phyloP scores from a whole-genome alignment of 768 basidiomycete genomes.

The Calocera viscosa region DNA sequence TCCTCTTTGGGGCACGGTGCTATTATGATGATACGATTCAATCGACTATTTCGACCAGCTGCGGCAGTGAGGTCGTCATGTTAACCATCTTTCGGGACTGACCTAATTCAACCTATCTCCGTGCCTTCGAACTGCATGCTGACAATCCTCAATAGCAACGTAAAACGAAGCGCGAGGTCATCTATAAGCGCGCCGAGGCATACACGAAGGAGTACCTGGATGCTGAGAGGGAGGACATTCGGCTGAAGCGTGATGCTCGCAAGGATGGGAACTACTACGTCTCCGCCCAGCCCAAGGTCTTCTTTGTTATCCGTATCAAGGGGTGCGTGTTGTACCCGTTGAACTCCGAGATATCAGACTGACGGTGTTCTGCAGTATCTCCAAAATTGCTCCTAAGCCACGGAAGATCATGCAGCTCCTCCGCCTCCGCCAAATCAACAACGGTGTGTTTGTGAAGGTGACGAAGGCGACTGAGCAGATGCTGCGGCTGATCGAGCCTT shows the following conservation, averaged over 20 bases:
- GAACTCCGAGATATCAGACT: background rate
- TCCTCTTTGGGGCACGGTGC: constrained; percentile 11
- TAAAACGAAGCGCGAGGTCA: constrained; percentile 86
- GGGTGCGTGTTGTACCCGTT: constrained; percentile 54
- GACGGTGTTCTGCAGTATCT: constrained; percentile 57
- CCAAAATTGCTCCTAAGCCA: constrained; percentile 98
- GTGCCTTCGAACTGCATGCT: constrained; percentile 1
- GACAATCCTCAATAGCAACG: constrained; percentile 42
- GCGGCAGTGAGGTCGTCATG: constrained; percentile 62
- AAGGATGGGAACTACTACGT: constrained; percentile 94
- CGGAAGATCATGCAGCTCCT: constrained; percentile 98
- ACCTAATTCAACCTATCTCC: constrained; percentile 23
- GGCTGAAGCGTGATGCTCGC: constrained; percentile 85
- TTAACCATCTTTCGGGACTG: constrained; percentile 97
- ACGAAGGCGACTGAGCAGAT: constrained; percentile 95
- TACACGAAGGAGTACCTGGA: constrained; percentile 94
- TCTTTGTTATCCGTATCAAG: constrained; percentile 94
- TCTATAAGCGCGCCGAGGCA: constrained; percentile 98
- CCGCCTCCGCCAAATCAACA: constrained; percentile 98
- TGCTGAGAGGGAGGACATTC: constrained; percentile 92
- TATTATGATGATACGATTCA: constrained; percentile 73
- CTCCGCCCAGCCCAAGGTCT: constrained; percentile 89
- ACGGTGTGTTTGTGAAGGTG: constrained; percentile 95
- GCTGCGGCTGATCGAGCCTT: constrained; percentile 95
- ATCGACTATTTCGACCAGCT: constrained; percentile 65